Percentiles rank a stretch among this genome's conserved stretches.
Conservation (phyloP, 768 basidiomycete genomes). For the Punctularia strigosozonata region DNA sequence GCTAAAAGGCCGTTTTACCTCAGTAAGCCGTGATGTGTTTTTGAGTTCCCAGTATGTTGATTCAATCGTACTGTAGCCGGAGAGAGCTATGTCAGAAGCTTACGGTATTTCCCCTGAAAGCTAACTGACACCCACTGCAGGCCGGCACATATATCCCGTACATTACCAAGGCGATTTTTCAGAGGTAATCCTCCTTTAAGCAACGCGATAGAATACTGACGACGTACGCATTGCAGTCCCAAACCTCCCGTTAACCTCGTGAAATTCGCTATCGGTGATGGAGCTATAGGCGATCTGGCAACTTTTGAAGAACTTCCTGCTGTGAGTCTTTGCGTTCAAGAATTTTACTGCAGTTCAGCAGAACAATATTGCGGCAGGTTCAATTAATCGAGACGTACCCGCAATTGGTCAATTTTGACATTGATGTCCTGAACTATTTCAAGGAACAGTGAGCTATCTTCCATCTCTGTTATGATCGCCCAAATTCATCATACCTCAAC, state of each 20-base stretch:
- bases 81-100: constrained; percentile 50
- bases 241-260: constrained; percentile 49
- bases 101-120: too few relatives aligned
- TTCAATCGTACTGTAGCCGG: too few relatives aligned
- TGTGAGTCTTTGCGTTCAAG: constrained; percentile 19
- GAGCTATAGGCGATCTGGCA: constrained; percentile 32
- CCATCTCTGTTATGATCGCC: neutral
- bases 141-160: constrained; percentile 35
- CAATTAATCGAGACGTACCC: constrained; percentile 51
- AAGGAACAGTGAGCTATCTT: constrained; percentile 42
- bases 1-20: constrained; percentile 55
- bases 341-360: neutral
- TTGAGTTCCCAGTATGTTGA: too few relatives aligned
- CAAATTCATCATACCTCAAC: neutral
- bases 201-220: too few relatives aligned
- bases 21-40: too few relatives aligned
- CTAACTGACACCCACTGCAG: too few relatives aligned
- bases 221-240: too few relatives aligned
- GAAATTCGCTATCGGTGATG: constrained; percentile 55
- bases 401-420: constrained; percentile 54
- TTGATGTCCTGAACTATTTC: constrained; percentile 52
- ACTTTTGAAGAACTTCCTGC: constrained; percentile 37
- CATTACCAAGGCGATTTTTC: constrained; percentile 55
- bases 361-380: constrained; percentile 19
- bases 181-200: too few relatives aligned